Evolutionary conservation across 2,329 filamentous ascomycete species (phyloP), one percentile per base, ranked within the genome.

Genomic region (Trichoderma cornu-damae): DNA sequence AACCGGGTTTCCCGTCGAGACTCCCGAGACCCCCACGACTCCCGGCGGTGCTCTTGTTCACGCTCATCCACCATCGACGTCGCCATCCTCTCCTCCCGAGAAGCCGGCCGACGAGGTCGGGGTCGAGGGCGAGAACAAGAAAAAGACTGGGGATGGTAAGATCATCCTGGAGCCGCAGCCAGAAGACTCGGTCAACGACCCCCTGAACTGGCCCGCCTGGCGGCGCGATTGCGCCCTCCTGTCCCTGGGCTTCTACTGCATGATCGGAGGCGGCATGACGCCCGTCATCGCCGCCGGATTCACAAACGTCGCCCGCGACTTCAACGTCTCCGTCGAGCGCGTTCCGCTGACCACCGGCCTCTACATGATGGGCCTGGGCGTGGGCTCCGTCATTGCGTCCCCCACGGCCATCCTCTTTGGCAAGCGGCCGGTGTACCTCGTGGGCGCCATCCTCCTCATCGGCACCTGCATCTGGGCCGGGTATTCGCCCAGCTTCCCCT

Each of bases 151-250:
- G 34, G 88, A 96, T 69, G 91, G 91, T 14, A 81, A 83, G 60
- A 90, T 96, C 65, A 90, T 97, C 56, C 76, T 97, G 12, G 88
- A 95, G 0, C 93, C 93, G 0, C 93, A 97, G 69, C 93, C 93
- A 0, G 91, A 96, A 59, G 91, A 96, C 51, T 91, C 89, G 0
- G 77, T 80, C 51, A 96, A 97, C 63, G 93, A 97, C 66, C 93
- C 93, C 1, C 75, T 97, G 57, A 97, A 97, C 69, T 97, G 93
- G 93, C 85, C 89, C 0, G 75, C 80, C 6, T 90, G 89, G 85
- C 83, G 90, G 38, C 80, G 93, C 70, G 90, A 97, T 70, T 71
- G 79, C 22, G 90, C 93, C 0, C 73, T 97, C 61, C 65, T 96
- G 0, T 93, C 88, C 0, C 77, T 97, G 3, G 93, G 93, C 1